Evolutionary conservation across 768 basidiomycete genomes (phyloP), one percentile per base, ranked within the genome.

Genomic region (Lactarius indigo): DNA sequence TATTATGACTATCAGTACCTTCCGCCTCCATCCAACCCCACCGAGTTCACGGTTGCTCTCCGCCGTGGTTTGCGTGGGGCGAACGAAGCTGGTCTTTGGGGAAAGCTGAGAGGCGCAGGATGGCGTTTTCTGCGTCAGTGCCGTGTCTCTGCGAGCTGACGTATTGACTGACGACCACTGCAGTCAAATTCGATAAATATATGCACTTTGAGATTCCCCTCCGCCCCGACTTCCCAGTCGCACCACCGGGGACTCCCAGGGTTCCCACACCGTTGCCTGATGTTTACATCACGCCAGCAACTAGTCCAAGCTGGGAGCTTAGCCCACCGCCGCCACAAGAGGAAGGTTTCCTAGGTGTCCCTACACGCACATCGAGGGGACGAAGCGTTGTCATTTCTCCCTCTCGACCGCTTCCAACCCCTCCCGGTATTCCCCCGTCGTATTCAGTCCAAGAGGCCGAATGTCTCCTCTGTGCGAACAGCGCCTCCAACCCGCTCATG

Each of bases 171-270:
- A 64, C 58, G 9, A 42, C 17, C 37, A 39, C 23, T 31, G 13
- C 1, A 68, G 66, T 30, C 26, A 67, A 64, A 59, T 9, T 59
- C 18, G 61, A 62, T 12, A 2, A 28, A 5, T 2, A 7, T 23
- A 13, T 23, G 2, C 50, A 47, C 10, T 15, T 5, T 30, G 37
- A 55, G 26, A 6, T 1, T 20, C 15, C 58, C 26, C 62, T 30
- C 26, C 52, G 41, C 52, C 66, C 66, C 0, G 42, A 44, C 54
- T 68, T 64, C 30, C 62, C 66, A 30, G 66, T 68, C n/a, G 66
- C 66, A 37, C 47, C 62, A 5, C 63, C 62, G 20, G 26, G 52
- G 28, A 55, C 31, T 31, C 66, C 66, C 33, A 13, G 8, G 1
- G 3, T 55, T 31, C 33, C 52, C 33, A 18, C 23, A 9, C 26